phyloP scores from a whole-genome alignment of 2,329 filamentous ascomycete species.

The Myriangium duriaei region DNA sequence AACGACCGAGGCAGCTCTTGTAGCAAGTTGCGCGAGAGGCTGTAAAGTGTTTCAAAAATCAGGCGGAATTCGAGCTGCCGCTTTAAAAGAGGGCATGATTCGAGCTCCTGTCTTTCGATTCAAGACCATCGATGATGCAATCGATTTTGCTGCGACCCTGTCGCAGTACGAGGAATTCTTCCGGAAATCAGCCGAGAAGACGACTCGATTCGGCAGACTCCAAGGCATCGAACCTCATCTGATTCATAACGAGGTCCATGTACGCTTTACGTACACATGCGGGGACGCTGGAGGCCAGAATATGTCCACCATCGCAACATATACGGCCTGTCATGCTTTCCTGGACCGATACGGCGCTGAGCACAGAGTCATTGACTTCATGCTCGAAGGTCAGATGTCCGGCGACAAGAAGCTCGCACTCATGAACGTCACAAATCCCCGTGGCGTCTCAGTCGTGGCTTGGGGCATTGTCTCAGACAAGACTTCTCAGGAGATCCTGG shows the following conservation, averaged over 20 bases:
- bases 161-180: constrained; percentile 5
- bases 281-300: constrained; percentile 22
- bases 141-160: neutral
- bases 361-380: constrained; percentile 12
- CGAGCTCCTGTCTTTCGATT: constrained; percentile 4
- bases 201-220: constrained; percentile 5
- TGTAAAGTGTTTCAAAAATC: constrained; percentile 18
- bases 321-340: constrained; percentile 17
- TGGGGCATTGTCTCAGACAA: constrained; percentile 13
- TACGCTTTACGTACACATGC: constrained; percentile 11
- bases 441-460: constrained; percentile 19
- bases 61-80: constrained; percentile 14
- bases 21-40: constrained; percentile 21
- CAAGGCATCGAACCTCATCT: neutral
- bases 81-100: constrained; percentile 10
- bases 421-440: constrained; percentile 15
- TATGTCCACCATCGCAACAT: constrained; percentile 22
- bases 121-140: constrained; percentile 3
- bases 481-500: neutral
- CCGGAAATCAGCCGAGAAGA: constrained; percentile 2
- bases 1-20: constrained; percentile 19
- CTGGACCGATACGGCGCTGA: constrained; percentile 7
- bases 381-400: constrained; percentile 17
- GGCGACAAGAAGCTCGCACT: constrained; percentile 20
- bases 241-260: constrained; percentile 5